Evolutionary conservation across 305 asterid species (phyloP).

Genomic region (Ilex paraguariensis): DNA sequence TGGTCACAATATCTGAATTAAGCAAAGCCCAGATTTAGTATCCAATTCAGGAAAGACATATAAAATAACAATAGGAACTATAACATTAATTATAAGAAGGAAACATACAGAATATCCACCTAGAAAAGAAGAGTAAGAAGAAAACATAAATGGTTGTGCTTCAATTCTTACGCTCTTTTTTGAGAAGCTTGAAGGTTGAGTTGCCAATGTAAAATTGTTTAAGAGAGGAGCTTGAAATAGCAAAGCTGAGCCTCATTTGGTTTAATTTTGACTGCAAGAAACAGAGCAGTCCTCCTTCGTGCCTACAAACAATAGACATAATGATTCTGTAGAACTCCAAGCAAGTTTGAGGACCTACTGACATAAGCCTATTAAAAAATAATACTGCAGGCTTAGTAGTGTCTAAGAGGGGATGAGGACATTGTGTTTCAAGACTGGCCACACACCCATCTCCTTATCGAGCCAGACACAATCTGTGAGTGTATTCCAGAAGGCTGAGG

Average conservation of each 20-base stretch:
- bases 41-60: slow-evolving; percentile 1
- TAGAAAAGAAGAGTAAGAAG: slow-evolving; percentile 5
- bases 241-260: slow-evolving; percentile 31
- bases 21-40: slow-evolving; percentile 7
- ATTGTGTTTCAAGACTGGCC: neutral
- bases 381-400: neutral
- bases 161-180: slow-evolving; percentile 58
- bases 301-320: slow-evolving; percentile 41
- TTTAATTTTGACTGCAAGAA: slow-evolving; percentile 39
- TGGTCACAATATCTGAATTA: slow-evolving; percentile 62
- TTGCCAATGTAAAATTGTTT: slow-evolving; percentile 17
- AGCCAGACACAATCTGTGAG: neutral
- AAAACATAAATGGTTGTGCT: neutral
- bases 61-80: neutral
- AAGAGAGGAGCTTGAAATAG: slow-evolving; percentile 27
- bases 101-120: neutral
- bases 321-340: neutral
- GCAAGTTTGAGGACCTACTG: too few relatives aligned
- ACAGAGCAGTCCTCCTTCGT: slow-evolving; percentile 68
- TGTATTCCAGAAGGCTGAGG: neutral
- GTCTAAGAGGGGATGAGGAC: neutral
- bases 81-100: neutral
- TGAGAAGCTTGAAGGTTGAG: slow-evolving; percentile 34
- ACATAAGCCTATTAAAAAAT: neutral
- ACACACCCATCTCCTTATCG: neutral